Evolutionary conservation across 768 basidiomycete species (phyloP).

Genomic region (Daedalea quercina): DNA sequence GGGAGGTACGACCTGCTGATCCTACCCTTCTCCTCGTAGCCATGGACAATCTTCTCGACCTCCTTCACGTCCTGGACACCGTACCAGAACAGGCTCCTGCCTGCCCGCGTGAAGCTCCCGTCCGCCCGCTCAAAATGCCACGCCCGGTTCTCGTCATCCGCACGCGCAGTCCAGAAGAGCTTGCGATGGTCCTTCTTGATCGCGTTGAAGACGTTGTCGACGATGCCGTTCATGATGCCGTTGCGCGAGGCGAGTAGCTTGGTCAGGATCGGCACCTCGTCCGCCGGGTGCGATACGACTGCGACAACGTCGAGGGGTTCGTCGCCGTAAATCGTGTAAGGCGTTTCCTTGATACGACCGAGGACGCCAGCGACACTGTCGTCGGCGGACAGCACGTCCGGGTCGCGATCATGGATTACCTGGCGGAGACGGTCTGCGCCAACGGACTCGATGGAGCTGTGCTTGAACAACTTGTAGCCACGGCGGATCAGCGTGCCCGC

Average conservation of each 20-base stretch:
- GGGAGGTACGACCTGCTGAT: slow-evolving; percentile 90
- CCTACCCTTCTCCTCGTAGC: slow-evolving; percentile 68
- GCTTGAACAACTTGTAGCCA: slow-evolving; percentile 96
- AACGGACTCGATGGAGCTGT: slow-evolving; percentile 70
- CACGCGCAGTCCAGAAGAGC: slow-evolving; percentile 97
- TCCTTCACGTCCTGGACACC: slow-evolving; percentile 88
- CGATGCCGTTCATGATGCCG: slow-evolving; percentile 88
- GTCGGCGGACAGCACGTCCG: slow-evolving; percentile 77
- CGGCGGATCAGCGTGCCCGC: slow-evolving; percentile 97
- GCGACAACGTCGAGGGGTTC: slow-evolving; percentile 95
- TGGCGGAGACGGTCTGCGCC: slow-evolving; percentile 94
- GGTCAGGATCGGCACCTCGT: slow-evolving; percentile 85
- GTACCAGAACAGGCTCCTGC: slow-evolving; percentile 96
- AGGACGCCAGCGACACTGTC: slow-evolving; percentile 87
- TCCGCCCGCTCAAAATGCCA: slow-evolving; percentile 99
- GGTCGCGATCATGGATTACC: slow-evolving; percentile 92
- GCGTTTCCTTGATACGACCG: slow-evolving; percentile 69
- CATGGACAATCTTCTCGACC: slow-evolving; percentile 77
- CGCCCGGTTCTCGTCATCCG: slow-evolving; percentile 91
- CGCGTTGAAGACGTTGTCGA: slow-evolving; percentile 97
- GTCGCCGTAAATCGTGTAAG: slow-evolving; percentile 96
- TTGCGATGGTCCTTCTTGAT: slow-evolving; percentile 91
- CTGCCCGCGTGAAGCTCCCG: slow-evolving; percentile 93
- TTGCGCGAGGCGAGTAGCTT: slow-evolving; percentile 85
- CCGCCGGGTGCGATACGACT: slow-evolving; percentile 87